Evolutionary conservation across 2,329 filamentous ascomycete species (phyloP).

Genomic region (Exophiala sp.): DNA sequence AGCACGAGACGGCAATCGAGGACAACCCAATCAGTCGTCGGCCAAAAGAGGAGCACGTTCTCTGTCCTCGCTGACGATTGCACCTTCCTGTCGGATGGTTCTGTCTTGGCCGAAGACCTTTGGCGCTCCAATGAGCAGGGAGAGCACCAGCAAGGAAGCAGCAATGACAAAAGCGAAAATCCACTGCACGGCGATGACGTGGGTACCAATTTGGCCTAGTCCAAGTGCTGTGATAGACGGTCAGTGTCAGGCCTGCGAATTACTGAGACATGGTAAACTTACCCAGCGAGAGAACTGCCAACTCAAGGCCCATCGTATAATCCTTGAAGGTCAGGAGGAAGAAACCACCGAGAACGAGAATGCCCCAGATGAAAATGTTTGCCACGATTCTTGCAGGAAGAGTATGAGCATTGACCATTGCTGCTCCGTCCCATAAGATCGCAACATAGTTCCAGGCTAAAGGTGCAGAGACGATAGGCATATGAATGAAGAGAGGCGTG

Average conservation of each 20-base stretch:
- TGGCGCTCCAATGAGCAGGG: constrained; percentile 62
- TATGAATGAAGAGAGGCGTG: constrained; percentile 71
- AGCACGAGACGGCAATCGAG: background rate
- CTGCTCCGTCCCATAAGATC: constrained; percentile 84
- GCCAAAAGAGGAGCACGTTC: constrained; percentile 54
- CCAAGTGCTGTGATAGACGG: constrained; percentile 55
- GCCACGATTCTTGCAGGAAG: constrained; percentile 73
- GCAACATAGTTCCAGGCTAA: constrained; percentile 83
- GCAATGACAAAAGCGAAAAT: constrained; percentile 88
- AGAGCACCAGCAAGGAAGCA: constrained; percentile 67
- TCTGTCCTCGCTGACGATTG: constrained; percentile 47
- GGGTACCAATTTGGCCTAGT: constrained; percentile 69
- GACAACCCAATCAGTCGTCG: constrained; percentile 32
- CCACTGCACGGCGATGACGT: constrained; percentile 80
- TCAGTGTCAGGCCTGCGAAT: constrained; percentile 3
- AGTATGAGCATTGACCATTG: constrained; percentile 67
- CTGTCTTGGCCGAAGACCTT: constrained; percentile 59
- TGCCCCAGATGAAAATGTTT: constrained; percentile 84
- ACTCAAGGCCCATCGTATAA: constrained; percentile 72
- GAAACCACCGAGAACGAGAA: constrained; percentile 71
- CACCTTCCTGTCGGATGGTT: constrained; percentile 45
- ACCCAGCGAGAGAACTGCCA: constrained; percentile 71
- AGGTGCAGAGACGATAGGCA: constrained; percentile 70
- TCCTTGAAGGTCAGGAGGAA: constrained; percentile 73
- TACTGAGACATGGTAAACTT: constrained; percentile 31